Percentiles rank a stretch among this genome's conserved stretches.
Conservation (phyloP, 202 grass and related monocot species). For the Schoenoplectus tabernaemontani region DNA sequence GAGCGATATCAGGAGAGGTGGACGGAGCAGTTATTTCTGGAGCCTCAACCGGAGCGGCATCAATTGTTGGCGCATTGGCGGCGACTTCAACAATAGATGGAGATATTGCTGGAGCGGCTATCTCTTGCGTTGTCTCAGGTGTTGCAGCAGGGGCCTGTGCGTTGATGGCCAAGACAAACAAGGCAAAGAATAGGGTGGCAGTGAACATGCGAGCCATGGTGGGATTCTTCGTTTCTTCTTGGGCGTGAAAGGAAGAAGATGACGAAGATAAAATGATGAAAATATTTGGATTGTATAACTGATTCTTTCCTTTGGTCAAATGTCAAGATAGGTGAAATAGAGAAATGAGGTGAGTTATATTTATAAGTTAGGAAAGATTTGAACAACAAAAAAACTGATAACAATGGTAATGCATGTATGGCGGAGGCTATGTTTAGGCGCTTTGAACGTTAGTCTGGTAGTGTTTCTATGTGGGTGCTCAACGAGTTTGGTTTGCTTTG, state of each 20-base stretch:
- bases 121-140: constrained; percentile 11
- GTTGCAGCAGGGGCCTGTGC: constrained; percentile 30
- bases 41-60: too few species aligned
- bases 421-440: constrained; percentile 13
- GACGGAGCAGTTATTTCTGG: too few species aligned
- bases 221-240: background rate
- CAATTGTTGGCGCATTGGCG: constrained; percentile 30
- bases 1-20: too few species aligned
- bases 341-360: constrained; percentile 20
- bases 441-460: background rate
- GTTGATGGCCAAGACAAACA: constrained; percentile 22
- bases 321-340: constrained; percentile 24
- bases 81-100: background rate
- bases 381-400: background rate
- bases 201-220: constrained; percentile 25
- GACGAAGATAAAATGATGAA: background rate
- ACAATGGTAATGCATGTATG: background rate
- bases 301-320: background rate
- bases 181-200: constrained; percentile 7
- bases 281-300: background rate
- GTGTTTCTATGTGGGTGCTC: background rate
- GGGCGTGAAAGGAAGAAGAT: background rate
- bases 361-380: constrained; percentile 31
- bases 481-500: background rate
- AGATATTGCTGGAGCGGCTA: constrained; percentile 22